Percentiles rank a stretch among this genome's conserved stretches.
Conservation (phyloP, 2,329 filamentous ascomycete genomes). For the Ilyonectria mors-panacis region DNA sequence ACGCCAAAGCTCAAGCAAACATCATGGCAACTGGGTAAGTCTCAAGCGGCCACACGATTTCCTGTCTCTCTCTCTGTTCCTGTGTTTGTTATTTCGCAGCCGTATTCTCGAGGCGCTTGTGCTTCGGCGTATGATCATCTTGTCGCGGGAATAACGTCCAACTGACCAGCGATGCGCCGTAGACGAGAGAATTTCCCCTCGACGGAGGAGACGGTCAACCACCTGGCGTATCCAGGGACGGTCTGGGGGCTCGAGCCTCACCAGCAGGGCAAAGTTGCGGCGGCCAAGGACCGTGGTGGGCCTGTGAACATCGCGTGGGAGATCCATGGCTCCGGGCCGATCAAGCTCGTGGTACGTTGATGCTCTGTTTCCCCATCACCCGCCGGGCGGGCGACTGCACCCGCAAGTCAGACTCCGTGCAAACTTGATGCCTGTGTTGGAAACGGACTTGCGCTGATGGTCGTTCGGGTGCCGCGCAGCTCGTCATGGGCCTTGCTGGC, state of each 20-base stretch:
- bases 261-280: conserved; percentile 71
- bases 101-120: background rate
- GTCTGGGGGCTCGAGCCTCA: conserved; percentile 80
- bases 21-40: conserved; percentile 26
- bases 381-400: background rate
- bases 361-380: conserved; percentile 16
- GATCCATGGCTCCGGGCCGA: conserved; percentile 81
- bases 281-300: conserved; percentile 80
- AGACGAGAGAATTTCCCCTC: conserved; percentile 55
- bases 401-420: background rate
- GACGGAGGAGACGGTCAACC: conserved; percentile 71
- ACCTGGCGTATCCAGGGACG: conserved; percentile 77
- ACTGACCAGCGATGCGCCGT: conserved; percentile 13
- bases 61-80: background rate
- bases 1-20: conserved; percentile 19
- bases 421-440: background rate
- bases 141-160: background rate
- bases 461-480: conserved; percentile 63
- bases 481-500: conserved; percentile 85
- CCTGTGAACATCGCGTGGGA: conserved; percentile 85
- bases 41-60: background rate
- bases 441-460: background rate
- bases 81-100: background rate
- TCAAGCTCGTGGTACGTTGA: conserved; percentile 80
- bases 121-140: background rate